Percentiles rank a stretch among this genome's conserved stretches.
Evolutionary conservation across 2,329 filamentous ascomycete species (phyloP).

Genomic region (Venturia oleaginea): DNA sequence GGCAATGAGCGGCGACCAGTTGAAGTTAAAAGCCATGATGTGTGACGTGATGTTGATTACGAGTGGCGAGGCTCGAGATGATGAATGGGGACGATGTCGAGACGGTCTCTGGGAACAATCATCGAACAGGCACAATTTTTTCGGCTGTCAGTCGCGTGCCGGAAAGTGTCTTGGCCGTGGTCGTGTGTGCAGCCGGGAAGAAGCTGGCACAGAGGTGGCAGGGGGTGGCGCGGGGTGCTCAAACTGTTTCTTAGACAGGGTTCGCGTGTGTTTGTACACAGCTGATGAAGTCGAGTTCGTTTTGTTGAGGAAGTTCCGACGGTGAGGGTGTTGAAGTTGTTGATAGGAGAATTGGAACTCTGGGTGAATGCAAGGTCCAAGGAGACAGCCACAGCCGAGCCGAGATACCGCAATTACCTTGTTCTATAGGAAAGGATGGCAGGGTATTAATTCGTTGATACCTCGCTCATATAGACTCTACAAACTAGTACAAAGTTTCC

Average conservation of each 20-base stretch:
- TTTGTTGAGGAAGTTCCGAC: neutral
- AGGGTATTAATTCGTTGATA: neutral
- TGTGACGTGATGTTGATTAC: neutral
- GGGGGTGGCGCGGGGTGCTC: too few species aligned
- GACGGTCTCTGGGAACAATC: neutral
- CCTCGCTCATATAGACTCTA: neutral
- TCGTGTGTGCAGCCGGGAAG: neutral
- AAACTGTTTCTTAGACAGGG: neutral
- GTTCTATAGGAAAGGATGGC: too few species aligned
- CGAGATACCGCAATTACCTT: neutral
- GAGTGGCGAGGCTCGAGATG: slow-evolving; percentile 4
- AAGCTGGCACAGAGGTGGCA: neutral
- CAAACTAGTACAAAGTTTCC: neutral
- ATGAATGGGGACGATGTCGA: neutral
- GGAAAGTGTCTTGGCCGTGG: neutral
- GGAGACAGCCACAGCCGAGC: neutral
- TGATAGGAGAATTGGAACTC: neutral
- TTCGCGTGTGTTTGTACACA: neutral
- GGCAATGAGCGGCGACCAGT: slow-evolving; percentile 98
- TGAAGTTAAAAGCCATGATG: slow-evolving; percentile 99
- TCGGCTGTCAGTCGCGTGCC: neutral
- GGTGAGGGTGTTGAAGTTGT: neutral
- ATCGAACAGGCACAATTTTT: neutral
- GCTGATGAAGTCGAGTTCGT: neutral
- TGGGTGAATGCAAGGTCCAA: too few species aligned